phyloP scores from a whole-genome alignment of 768 basidiomycete species.

The Suillus plorans region DNA sequence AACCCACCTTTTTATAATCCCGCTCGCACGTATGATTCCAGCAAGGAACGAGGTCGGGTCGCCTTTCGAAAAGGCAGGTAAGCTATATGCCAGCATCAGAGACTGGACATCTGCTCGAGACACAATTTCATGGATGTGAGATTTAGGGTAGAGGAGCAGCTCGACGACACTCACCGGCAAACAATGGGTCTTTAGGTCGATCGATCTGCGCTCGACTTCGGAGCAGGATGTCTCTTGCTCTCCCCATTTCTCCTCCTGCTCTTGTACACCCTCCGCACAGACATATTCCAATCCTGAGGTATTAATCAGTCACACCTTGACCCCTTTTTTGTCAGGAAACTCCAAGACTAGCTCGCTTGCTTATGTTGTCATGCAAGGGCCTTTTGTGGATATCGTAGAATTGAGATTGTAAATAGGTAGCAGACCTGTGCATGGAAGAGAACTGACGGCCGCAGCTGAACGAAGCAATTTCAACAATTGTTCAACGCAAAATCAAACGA shows the following conservation, averaged over 20 bases:
- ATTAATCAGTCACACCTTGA: conserved; percentile 68
- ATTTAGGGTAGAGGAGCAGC: conserved; percentile 7
- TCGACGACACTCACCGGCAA: conserved; percentile 53
- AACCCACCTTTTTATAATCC: conserved; percentile 74
- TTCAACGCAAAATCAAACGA: conserved; percentile 3
- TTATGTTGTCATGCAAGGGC: conserved; percentile 68
- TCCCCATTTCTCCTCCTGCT: conserved; percentile 22
- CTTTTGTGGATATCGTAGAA: conserved; percentile 47
- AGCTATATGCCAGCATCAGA: conserved; percentile 81
- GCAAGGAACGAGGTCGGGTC: conserved; percentile 74
- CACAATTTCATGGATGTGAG: conserved; percentile 52
- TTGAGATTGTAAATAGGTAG: conserved; percentile 58
- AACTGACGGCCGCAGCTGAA: conserved; percentile 78
- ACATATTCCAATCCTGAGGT: conserved; percentile 76
- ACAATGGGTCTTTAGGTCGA: conserved; percentile 75
- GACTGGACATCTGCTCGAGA: conserved; percentile 71
- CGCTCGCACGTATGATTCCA: conserved; percentile 70
- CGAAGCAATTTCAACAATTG: conserved; percentile 6
- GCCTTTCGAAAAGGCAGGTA: conserved; percentile 74
- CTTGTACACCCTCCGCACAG: conserved; percentile 37
- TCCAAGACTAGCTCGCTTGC: conserved; percentile 61
- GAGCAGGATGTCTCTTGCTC: conserved; percentile 71
- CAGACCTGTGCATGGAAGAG: conserved; percentile 52
- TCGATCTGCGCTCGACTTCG: conserved; percentile 82
- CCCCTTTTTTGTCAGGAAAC: conserved; percentile 35